A percentile compares a stretch with the other conserved stretches of the same genome.
These are phyloP conservation scores for Fusarium humuli DNA, from an alignment of 2,329 filamentous ascomycete genomes.

Conservation along the genomic window DNA sequence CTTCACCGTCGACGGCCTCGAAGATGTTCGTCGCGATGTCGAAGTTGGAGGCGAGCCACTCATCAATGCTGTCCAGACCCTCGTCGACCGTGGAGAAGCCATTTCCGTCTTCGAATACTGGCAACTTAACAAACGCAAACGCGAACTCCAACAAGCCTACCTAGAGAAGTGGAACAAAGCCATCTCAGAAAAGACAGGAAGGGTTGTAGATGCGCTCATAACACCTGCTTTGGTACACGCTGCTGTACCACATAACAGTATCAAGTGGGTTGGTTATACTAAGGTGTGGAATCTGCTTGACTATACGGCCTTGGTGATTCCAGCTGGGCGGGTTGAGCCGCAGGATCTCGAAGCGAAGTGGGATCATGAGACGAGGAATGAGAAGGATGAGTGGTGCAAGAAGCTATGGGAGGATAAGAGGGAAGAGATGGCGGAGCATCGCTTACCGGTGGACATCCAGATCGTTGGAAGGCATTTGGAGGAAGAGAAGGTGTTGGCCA, in stretches of 20 bases:
- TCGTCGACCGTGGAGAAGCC: conserved; percentile 63
- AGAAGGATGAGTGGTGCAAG: conserved; percentile 22
- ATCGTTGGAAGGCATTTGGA: conserved; percentile 24
- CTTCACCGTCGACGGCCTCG: conserved; percentile 71
- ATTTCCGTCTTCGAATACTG: conserved; percentile 75
- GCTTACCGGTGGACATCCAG: conserved; percentile 27
- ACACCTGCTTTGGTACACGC: conserved; percentile 71
- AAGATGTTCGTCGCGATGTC: conserved; percentile 69
- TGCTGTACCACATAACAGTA: conserved; percentile 58
- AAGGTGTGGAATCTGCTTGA: conserved; percentile 49
- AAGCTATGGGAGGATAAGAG: conserved; percentile 20
- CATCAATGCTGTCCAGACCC: conserved; percentile 67
- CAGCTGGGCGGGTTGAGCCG: conserved; percentile 25
- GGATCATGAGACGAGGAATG: conserved; percentile 11
- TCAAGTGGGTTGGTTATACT: conserved; percentile 61
- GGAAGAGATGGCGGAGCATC: background rate
- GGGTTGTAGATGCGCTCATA: conserved; percentile 65
- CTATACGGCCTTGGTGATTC: conserved; percentile 46
- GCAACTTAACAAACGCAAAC: conserved; percentile 72
- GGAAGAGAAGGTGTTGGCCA: conserved; percentile 30
- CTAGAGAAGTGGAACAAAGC: conserved; percentile 68
- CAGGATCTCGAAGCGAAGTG: background rate
- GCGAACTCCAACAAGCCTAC: conserved; percentile 56
- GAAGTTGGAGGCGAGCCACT: conserved; percentile 67
- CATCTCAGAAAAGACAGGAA: conserved; percentile 56